A percentile compares a stretch with the other conserved stretches of the same genome.
phyloP scores from a whole-genome alignment of 345 rosid genomes.

The Pugionium dolabratum region DNA sequence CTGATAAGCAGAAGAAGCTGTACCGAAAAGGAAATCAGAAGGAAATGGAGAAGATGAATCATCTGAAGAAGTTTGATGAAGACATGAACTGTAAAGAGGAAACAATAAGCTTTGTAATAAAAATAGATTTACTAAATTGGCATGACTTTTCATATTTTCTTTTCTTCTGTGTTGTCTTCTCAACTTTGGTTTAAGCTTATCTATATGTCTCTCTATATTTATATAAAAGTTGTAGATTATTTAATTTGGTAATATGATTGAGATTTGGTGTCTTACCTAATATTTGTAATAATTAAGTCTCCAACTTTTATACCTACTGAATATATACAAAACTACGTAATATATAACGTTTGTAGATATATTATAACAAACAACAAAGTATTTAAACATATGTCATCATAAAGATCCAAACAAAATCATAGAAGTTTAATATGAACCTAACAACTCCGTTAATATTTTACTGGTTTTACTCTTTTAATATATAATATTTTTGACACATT shows the following conservation, averaged over 20 bases:
- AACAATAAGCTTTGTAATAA: constrained; percentile 27
- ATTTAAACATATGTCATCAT: background rate
- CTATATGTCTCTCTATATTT: constrained; percentile 27
- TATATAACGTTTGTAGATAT: background rate
- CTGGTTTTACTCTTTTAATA: too few relatives aligned
- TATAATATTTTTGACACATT: too few relatives aligned
- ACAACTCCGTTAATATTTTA: background rate
- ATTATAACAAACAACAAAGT: background rate
- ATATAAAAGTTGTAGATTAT: constrained; percentile 5
- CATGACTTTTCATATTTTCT: constrained; percentile 27
- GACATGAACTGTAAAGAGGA: constrained; percentile 20
- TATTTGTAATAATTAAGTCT: background rate
- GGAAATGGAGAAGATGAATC: constrained; percentile 45
- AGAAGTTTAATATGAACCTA: background rate
- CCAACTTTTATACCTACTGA: constrained; percentile 21
- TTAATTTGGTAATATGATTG: constrained; percentile 11
- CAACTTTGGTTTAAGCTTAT: background rate
- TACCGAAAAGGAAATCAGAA: constrained; percentile 64
- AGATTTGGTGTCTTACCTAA: constrained; percentile 25
- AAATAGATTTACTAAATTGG: constrained; percentile 10
- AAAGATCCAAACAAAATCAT: background rate
- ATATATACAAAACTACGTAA: constrained; percentile 6
- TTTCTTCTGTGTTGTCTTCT: constrained; percentile 1
- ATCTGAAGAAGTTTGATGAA: constrained; percentile 18
- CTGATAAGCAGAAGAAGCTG: constrained; percentile 85